Base-by-base conservation (phyloP, 352 stramenopile species). In the Phytophthora cactorum region DNA sequence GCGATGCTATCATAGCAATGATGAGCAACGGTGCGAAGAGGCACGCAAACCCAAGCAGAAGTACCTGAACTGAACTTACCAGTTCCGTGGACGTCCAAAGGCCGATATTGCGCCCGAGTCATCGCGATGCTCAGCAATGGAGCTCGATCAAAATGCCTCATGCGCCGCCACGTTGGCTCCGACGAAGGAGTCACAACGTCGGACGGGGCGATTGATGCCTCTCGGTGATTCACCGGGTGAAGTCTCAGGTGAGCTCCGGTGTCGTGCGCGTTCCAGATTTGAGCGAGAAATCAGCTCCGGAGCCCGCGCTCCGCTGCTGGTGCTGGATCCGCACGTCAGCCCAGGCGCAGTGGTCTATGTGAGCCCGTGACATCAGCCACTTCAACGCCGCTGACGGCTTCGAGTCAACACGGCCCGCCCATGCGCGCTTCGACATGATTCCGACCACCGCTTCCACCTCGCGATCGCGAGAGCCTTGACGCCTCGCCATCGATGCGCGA, bases 241-340 rank as follows among this genome's bases (percentile, higher is more conserved):
- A 43, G 36, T 36, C 52, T 25, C 59, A 68, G 52, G 51, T 68
- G 60, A 68, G 44, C 54, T 43, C 12, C 15, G 53, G 62, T 70
- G 53, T 59, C 62, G 62, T 70, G 62, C 62, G 53, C 53, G 46
- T 70, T 70, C 43, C 49, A 71, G 39, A 71, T 58, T 69, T 49
- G 45, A 39, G 28, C n/a, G 47, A 52, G 44, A 62, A 73, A 55
- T 73, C 66, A 73, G 59, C 59, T 68, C 38, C 52, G 36, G 28
- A 44, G 29, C 38, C 34, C 11, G 52, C 34, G 47, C 57, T 43
- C 46, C 50, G 10, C 45, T 45, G 52, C 45, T 45, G 64, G 64
- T 62, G 51, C 50, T 31, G 14, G 12, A 31, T 47, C 25, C 58
- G 57, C 43, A 61, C 63, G 55, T 49, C 39, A 62, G 54, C 25